Conservation (phyloP, 2,329 filamentous ascomycete species). For the Exophiala phaeomuriformis region DNA sequence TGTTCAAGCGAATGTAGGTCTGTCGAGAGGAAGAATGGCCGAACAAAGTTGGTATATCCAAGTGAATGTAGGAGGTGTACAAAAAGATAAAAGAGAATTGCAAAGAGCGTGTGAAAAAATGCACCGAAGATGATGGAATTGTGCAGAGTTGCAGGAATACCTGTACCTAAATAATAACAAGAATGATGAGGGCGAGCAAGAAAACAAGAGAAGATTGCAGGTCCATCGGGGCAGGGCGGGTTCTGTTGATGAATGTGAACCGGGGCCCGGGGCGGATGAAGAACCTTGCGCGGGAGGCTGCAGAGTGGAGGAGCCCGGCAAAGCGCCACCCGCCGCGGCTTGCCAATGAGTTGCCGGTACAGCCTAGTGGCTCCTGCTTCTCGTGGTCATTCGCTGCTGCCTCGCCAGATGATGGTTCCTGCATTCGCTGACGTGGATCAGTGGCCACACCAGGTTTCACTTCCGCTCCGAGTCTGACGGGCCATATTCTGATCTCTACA, state of each 20-base stretch:
- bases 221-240: background rate
- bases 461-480: background rate
- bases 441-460: background rate
- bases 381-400: background rate
- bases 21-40: background rate
- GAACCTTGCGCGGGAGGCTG: background rate
- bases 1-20: background rate
- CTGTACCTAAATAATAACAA: background rate
- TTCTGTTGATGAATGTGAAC: background rate
- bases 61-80: background rate
- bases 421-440: background rate
- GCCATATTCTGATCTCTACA: no score
- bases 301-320: no score
- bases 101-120: background rate
- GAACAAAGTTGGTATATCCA: background rate
- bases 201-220: background rate
- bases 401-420: background rate
- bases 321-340: background rate
- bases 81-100: background rate
- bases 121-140: background rate
- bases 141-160: background rate
- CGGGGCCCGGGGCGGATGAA: background rate
- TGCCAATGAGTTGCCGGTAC: background rate
- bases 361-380: background rate
- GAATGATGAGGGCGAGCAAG: background rate